Base-by-base conservation (phyloP, 306 rosid species). In the Notholithocarpus densiflorus region DNA sequence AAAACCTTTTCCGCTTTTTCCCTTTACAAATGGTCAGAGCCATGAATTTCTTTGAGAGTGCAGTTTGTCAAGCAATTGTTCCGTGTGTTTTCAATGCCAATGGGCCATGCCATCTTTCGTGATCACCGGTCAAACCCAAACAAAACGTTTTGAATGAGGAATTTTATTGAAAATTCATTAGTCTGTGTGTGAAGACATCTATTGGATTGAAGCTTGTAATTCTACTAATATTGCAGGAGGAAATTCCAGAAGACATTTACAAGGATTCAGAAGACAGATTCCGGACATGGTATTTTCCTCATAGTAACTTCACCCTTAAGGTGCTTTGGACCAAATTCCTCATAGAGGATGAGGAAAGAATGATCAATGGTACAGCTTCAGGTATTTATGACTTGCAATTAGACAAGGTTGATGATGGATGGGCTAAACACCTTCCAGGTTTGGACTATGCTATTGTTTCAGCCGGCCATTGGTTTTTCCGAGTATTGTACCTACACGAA, bases 401-500 rank as follows among this genome's bases (percentile, higher is more conserved):
- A 2, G 94, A 95, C 83, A 86, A 83, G 73, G 75, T 88, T 1
- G 98, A 95, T 1, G 56, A 79, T 15, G 53, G 72, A 23, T 92
- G 98, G 98, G 74, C 78, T 1, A 73, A 23, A 13, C 82, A 73
- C 14, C 74, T 95, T 1, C 93, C 88, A 0, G 81, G 86, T 14
- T 43, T 95, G 12, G 97, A 95, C 82, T 91, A 91, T 20, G 88
- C 89, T 12, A 32, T 95, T 1, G 74, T 92, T 80, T 95, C 98
- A 1, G 86, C 6, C 2, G 98, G 91, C 3, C 98, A 95, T 72
- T 95, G 98, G 98, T 95, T 91, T 64, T 92, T 91, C 73, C 77
- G 97, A 61, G 51, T 75, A n/a, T 53, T 90, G 87, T 90, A 89
- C 32, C 85, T 95, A 1, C 80, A 85, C 15, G 75, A 88, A 71